Conservation (phyloP, 495 filamentous ascomycete genomes). For the Aspergillus heteromorphus region DNA sequence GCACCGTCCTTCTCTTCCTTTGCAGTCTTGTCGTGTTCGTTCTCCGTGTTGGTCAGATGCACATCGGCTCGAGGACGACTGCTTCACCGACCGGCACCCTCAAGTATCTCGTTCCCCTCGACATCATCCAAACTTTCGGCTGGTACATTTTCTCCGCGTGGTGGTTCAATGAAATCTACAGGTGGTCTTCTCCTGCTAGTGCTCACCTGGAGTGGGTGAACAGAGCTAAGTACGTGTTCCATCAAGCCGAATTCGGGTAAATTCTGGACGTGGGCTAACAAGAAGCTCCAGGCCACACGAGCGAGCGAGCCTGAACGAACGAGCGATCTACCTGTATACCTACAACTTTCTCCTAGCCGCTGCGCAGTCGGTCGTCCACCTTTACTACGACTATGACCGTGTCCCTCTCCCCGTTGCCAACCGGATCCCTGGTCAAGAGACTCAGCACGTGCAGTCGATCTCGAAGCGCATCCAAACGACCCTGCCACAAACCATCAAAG, state of each 20-base stretch:
- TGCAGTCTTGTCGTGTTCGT: slow-evolving; percentile 63
- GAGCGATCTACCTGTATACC: slow-evolving; percentile 72
- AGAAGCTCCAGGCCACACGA: slow-evolving; percentile 48
- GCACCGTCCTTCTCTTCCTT: slow-evolving; percentile 68
- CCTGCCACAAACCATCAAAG: slow-evolving; percentile 19
- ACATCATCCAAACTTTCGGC: slow-evolving; percentile 59
- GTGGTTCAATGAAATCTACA: slow-evolving; percentile 76
- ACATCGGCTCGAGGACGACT: slow-evolving; percentile 62
- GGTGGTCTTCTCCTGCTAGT: slow-evolving; percentile 63
- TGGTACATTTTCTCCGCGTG: slow-evolving; percentile 75
- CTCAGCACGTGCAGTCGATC: slow-evolving; percentile 28
- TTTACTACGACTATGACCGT: slow-evolving; percentile 69
- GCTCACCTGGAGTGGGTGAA: slow-evolving; percentile 69
- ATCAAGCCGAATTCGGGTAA: not conserved
- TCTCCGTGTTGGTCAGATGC: slow-evolving; percentile 80
- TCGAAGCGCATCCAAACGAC: slow-evolving; percentile 28
- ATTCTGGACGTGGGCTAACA: slow-evolving; percentile 5
- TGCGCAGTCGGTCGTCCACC: slow-evolving; percentile 62
- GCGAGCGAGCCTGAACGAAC: slow-evolving; percentile 78
- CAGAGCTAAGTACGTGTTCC: slow-evolving; percentile 49
- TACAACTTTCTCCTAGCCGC: slow-evolving; percentile 63
- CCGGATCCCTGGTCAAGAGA: slow-evolving; percentile 30
- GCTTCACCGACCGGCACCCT: slow-evolving; percentile 62
- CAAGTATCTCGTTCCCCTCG: slow-evolving; percentile 45
- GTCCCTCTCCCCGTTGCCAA: slow-evolving; percentile 51